A percentile compares a stretch with the other conserved stretches of the same genome.
Conservation (phyloP, 495 filamentous ascomycete species). For the Ascodesmis nigricans region DNA sequence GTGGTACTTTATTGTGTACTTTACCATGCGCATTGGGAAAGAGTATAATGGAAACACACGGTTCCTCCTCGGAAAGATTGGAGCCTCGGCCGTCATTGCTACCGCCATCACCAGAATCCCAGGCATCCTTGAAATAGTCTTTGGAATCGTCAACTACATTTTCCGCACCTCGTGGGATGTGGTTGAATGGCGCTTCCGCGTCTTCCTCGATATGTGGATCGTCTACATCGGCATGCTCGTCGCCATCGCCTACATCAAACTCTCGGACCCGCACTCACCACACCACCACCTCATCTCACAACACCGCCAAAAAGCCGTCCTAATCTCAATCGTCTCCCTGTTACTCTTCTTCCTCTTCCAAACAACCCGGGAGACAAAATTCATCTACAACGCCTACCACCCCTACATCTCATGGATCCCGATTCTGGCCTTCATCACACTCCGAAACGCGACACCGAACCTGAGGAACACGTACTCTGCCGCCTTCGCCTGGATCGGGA, state of each 20-base stretch:
- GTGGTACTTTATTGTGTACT: conserved; percentile 36
- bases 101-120: conserved; percentile 25
- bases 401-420: conserved; percentile 34
- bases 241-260: conserved; percentile 24
- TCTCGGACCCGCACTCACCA: conserved; percentile 9
- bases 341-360: conserved; percentile 23
- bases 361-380: conserved; percentile 21
- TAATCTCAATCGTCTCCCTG: conserved; percentile 15
- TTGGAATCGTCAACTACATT: conserved; percentile 21
- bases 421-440: conserved; percentile 28
- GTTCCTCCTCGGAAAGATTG: conserved; percentile 30
- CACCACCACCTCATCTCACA: conserved; percentile 2
- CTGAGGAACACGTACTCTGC: conserved; percentile 26
- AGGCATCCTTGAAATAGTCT: conserved; percentile 27
- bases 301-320: conserved; percentile 9
- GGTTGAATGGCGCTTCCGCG: conserved; percentile 27
- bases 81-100: conserved; percentile 26
- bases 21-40: conserved; percentile 26
- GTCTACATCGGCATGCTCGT: conserved; percentile 32
- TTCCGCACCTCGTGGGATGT: conserved; percentile 28
- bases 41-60: conserved; percentile 24
- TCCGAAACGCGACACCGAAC: conserved; percentile 28
- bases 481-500: conserved; percentile 33
- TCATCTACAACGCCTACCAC: conserved; percentile 29
- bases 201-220: conserved; percentile 30